Evolutionary conservation across 2,329 filamentous ascomycete genomes (phyloP).

Genomic region (Immersiporthe knoxdaviesiana): DNA sequence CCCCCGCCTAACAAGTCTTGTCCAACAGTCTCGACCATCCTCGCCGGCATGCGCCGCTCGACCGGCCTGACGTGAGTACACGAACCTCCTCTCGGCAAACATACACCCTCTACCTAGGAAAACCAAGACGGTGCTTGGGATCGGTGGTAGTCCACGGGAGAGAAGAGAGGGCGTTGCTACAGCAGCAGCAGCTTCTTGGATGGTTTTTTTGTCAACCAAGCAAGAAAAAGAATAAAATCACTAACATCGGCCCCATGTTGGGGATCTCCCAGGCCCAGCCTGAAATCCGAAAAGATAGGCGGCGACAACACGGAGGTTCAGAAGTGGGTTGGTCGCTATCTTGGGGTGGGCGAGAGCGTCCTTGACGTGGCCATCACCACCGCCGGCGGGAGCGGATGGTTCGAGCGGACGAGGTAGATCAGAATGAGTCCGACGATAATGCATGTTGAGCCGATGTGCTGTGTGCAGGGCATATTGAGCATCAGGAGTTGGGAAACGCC

Average conservation of each 20-base stretch:
- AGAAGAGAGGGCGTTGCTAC: background rate
- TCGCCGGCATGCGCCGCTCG: slow-evolving; percentile 95
- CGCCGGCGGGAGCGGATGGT: slow-evolving; percentile 84
- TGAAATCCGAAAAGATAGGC: slow-evolving; percentile 83
- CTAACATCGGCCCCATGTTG: slow-evolving; percentile 50
- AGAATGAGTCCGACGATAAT: background rate
- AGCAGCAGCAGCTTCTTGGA: background rate
- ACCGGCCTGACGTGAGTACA: slow-evolving; percentile 92
- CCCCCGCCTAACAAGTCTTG: background rate
- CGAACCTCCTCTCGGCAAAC: slow-evolving; percentile 29
- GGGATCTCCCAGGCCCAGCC: slow-evolving; percentile 66
- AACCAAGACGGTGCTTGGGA: background rate
- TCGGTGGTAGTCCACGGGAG: background rate
- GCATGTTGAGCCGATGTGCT: background rate
- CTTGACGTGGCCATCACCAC: slow-evolving; percentile 97
- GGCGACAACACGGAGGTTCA: slow-evolving; percentile 80
- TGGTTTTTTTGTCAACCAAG: background rate
- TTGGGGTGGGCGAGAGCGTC: slow-evolving; percentile 94
- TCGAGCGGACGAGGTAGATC: slow-evolving; percentile 86
- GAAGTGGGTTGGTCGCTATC: slow-evolving; percentile 90
- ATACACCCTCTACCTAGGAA: background rate
- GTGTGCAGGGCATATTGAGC: background rate
- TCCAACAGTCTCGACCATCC: slow-evolving; percentile 83
- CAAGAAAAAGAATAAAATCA: too few relatives aligned
- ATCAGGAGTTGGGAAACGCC: background rate